Percentiles rank a stretch among this genome's conserved stretches.
Conservation (phyloP, 441 rosid species). For the Raphanus hybrid region DNA sequence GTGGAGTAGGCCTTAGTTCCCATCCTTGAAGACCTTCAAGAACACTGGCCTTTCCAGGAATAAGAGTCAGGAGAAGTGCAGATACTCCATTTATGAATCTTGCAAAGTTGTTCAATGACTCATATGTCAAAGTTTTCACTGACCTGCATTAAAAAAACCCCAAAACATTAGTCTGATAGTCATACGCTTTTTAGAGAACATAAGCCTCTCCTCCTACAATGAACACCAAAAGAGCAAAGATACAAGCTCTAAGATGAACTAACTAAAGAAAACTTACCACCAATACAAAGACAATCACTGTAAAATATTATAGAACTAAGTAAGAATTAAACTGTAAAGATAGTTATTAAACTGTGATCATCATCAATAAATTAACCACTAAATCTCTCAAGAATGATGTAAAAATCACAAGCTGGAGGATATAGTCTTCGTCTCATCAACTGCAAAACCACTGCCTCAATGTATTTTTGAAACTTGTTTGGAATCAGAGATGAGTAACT, state of each 20-base stretch:
- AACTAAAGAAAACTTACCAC: neutral
- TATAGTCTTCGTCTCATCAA: neutral
- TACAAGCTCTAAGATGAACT: neutral
- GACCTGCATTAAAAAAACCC: neutral
- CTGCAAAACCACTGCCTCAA: neutral
- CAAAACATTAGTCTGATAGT: neutral
- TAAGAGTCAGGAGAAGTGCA: neutral
- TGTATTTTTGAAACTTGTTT: neutral
- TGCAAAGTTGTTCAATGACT: neutral
- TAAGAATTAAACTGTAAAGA: neutral
- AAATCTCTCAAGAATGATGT: neutral
- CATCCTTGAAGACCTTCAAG: neutral
- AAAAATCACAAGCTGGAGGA: neutral
- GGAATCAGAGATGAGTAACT: neutral
- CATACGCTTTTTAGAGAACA: neutral
- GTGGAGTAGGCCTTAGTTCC: conserved; percentile 1
- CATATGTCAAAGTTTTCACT: neutral
- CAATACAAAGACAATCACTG: neutral
- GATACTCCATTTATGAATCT: conserved; percentile 5
- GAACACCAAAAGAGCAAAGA: neutral
- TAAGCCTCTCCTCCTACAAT: neutral
- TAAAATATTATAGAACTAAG: neutral
- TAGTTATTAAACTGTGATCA: neutral
- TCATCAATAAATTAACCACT: neutral
- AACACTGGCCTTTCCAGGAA: neutral